A percentile compares a stretch with the other conserved stretches of the same genome.
Conservation (phyloP, 345 rosid genomes). For the Aegle marmelos region DNA sequence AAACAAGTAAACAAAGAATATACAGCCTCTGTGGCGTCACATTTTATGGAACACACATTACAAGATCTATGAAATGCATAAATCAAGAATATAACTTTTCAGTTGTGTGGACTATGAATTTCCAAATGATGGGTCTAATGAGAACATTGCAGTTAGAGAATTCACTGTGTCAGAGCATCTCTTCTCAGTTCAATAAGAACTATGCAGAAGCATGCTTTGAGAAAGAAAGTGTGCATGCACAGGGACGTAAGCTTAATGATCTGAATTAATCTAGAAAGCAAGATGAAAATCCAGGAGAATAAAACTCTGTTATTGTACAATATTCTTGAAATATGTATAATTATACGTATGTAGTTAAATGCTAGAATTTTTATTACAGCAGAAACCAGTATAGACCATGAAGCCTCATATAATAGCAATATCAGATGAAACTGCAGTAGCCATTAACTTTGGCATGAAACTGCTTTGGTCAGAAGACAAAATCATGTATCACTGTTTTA, state of each 20-base stretch:
- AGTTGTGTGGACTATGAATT: neutral
- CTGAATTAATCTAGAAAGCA: neutral
- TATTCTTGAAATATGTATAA: neutral
- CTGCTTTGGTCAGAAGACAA: neutral
- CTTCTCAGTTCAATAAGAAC: neutral
- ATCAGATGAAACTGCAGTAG: neutral
- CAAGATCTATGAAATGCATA: neutral
- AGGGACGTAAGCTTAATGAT: neutral
- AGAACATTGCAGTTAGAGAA: neutral
- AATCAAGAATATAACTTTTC: neutral
- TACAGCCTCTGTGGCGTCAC: neutral
- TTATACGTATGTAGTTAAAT: neutral
- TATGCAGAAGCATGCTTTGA: neutral
- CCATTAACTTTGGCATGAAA: neutral
- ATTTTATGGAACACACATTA: neutral
- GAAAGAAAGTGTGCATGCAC: neutral
- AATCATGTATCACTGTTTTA: no score
- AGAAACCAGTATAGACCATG: neutral
- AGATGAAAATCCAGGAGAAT: neutral
- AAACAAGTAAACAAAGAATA: neutral
- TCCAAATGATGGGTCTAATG: neutral
- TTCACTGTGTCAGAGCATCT: neutral
- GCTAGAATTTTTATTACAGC: neutral
- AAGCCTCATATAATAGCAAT: neutral
- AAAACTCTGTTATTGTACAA: neutral